phyloP scores from a whole-genome alignment of 2,329 filamentous ascomycete species.

The Clonostachys byssicola region DNA sequence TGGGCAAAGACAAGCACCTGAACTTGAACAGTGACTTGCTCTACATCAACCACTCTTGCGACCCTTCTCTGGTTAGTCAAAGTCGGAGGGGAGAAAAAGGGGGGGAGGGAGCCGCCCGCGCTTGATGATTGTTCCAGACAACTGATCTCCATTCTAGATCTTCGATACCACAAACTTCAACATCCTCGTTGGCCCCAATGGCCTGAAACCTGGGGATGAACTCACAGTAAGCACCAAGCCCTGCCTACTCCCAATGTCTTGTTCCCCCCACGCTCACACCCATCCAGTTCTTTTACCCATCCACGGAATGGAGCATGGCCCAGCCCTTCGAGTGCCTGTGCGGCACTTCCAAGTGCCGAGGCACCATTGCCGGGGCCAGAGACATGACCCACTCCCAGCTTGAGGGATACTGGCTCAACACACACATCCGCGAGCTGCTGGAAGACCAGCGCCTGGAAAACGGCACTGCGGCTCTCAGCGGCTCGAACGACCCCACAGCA shows the following conservation, averaged over 20 bases:
- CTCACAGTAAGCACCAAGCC: conserved; percentile 38
- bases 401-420: conserved; percentile 56
- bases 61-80: conserved; percentile 56
- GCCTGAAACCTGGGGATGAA: conserved; percentile 51
- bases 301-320: conserved; percentile 71
- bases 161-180: conserved; percentile 55
- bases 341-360: conserved; percentile 50
- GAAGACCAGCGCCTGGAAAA: conserved; percentile 25
- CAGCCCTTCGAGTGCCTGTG: conserved; percentile 68
- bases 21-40: conserved; percentile 62
- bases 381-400: conserved; percentile 52
- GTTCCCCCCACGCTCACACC: neutral
- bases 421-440: conserved; percentile 53
- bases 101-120: neutral
- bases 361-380: conserved; percentile 58
- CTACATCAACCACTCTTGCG: conserved; percentile 67
- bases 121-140: neutral
- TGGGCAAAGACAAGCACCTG: conserved; percentile 49
- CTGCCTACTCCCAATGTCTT: neutral
- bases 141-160: conserved; percentile 31
- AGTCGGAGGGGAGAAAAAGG: neutral
- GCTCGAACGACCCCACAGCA: conserved; percentile 27
- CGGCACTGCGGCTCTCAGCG: conserved; percentile 4
- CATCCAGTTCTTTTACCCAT: conserved; percentile 66
- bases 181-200: conserved; percentile 53